Percentiles rank a stretch among this genome's conserved stretches.
Evolutionary conservation across 116 monocot genomes (phyloP).

Genomic region (Trichopus zeylanicus): DNA sequence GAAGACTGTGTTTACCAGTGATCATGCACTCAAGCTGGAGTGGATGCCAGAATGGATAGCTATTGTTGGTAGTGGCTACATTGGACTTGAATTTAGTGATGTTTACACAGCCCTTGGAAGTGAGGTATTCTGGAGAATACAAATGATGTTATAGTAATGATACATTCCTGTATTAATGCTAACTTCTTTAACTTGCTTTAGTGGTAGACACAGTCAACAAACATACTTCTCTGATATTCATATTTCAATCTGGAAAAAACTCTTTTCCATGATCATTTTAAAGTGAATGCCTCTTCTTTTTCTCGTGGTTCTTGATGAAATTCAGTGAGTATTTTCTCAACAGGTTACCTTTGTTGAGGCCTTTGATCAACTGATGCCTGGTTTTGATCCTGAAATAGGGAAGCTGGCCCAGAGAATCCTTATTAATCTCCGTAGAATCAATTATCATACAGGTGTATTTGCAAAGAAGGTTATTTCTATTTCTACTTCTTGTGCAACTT

Average conservation of each 20-base stretch:
- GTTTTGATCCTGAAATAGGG: constrained; percentile 98
- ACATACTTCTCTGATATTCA: background rate
- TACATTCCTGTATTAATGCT: background rate
- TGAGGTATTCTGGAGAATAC: constrained; percentile 46
- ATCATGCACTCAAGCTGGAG: constrained; percentile 97
- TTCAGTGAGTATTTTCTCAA: background rate
- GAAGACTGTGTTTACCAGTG: constrained; percentile 97
- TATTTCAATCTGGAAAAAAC: background rate
- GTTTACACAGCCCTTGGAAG: constrained; percentile 98
- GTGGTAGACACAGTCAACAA: background rate
- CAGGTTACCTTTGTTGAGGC: constrained; percentile 98
- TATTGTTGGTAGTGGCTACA: constrained; percentile 97
- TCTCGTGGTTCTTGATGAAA: background rate
- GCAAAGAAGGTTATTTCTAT: constrained; percentile 68
- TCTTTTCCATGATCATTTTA: background rate
- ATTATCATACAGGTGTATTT: constrained; percentile 90
- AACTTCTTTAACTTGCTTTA: background rate
- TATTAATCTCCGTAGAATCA: constrained; percentile 84
- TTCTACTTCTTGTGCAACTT: background rate
- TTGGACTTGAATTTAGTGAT: constrained; percentile 99
- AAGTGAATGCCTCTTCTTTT: background rate
- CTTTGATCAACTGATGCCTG: constrained; percentile 99
- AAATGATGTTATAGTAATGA: background rate
- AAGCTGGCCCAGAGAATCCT: constrained; percentile 94
- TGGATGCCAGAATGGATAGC: constrained; percentile 98